Conservation (phyloP, 805 yeast genomes). For the Candida michaelii region DNA sequence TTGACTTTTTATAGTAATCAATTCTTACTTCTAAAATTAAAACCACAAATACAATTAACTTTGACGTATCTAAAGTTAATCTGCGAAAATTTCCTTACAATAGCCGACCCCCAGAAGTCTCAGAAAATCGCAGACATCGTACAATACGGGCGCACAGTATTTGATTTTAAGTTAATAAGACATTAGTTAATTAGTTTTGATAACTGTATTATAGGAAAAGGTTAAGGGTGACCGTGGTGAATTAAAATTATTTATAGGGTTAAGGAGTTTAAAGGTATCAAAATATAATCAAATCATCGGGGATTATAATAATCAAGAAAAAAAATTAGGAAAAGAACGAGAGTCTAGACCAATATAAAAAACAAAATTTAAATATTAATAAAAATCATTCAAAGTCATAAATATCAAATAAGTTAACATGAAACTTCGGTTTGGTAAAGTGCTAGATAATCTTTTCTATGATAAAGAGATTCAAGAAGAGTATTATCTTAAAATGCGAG, state of each 20-base stretch:
- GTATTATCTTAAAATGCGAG: slow-evolving; percentile 37
- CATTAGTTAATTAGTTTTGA: background rate
- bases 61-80: background rate
- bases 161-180: background rate
- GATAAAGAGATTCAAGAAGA: slow-evolving; percentile 38
- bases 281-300: background rate
- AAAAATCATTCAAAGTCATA: background rate
- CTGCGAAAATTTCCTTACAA: background rate
- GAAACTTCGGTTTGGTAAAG: slow-evolving; percentile 1
- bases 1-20: background rate
- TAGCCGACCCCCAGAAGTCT: background rate
- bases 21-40: background rate
- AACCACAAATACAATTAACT: background rate
- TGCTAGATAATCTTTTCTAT: slow-evolving; percentile 27
- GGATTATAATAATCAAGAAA: background rate
- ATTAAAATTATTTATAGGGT: no score
- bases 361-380: background rate
- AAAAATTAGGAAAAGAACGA: background rate
- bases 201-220: background rate
- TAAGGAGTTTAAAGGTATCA: no score
- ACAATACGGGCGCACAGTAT: slow-evolving; percentile 1
- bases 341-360: no score
- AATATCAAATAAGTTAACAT: background rate
- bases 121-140: background rate
- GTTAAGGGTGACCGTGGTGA: background rate